phyloP scores from a whole-genome alignment of 106 monocot species.

The Platanthera guangdongensis region DNA sequence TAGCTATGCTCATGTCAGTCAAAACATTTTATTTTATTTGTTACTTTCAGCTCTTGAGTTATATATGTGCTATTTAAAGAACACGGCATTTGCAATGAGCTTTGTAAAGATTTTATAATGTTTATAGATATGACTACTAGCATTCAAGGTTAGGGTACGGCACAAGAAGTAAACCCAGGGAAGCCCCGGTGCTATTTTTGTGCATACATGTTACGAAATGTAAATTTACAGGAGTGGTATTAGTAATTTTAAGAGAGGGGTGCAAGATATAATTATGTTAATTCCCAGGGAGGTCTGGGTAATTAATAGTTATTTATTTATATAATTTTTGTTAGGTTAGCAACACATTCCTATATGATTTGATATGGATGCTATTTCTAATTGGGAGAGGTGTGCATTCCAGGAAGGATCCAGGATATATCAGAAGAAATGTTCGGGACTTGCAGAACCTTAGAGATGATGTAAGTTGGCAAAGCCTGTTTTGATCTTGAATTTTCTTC shows the following conservation, averaged over 20 bases:
- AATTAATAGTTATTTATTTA: neutral
- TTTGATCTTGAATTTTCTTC: neutral
- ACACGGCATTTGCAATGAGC: neutral
- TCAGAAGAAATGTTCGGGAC: conserved; percentile 52
- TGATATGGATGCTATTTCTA: neutral
- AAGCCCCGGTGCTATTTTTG: neutral
- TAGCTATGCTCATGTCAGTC: no score
- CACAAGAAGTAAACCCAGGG: neutral
- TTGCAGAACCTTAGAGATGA: conserved; percentile 74
- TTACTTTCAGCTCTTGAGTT: neutral
- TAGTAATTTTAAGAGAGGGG: no score
- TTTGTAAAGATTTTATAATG: neutral
- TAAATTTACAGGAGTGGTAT: no score
- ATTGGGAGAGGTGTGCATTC: neutral
- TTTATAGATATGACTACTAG: neutral
- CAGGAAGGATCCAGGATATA: conserved; percentile 94
- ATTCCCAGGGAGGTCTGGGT: no score
- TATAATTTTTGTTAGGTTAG: neutral
- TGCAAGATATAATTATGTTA: no score
- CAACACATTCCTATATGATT: neutral
- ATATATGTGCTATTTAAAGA: neutral
- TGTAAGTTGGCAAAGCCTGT: conserved; percentile 39
- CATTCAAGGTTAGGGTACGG: neutral
- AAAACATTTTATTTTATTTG: no score
- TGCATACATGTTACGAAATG: no score